These are phyloP conservation scores for Boletus barrowsii DNA, from an alignment of 768 basidiomycete species.

Conservation along the genomic window DNA sequence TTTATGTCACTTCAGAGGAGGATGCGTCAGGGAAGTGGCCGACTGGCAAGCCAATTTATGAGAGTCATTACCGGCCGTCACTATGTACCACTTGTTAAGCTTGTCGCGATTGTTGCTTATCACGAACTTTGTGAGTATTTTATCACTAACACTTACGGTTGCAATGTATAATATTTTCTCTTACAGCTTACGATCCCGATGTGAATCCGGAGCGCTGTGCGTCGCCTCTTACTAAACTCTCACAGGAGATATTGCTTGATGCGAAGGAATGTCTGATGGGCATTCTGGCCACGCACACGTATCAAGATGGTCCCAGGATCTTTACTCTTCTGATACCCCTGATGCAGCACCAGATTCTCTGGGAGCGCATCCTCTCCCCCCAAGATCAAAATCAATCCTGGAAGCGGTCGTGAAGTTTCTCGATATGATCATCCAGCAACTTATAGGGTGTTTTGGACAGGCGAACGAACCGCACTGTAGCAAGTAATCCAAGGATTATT, in stretches of 20 bases:
- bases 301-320: constrained; percentile 18
- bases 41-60: constrained; percentile 11
- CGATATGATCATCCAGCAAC: constrained; percentile 4
- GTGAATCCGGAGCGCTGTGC: not conserved
- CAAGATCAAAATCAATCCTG: no score
- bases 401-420: constrained; percentile 10
- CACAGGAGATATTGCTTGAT: constrained; percentile 1
- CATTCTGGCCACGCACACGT: constrained; percentile 8
- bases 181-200: constrained; percentile 6
- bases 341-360: constrained; percentile 15
- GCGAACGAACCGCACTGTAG: no score
- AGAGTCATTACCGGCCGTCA: constrained; percentile 8
- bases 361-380: constrained; percentile 11
- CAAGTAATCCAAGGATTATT: no score
- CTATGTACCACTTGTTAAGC: constrained; percentile 17
- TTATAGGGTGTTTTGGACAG: constrained; percentile 11
- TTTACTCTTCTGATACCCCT: constrained; percentile 20
- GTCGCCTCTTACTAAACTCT: not conserved
- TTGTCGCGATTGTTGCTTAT: constrained; percentile 21
- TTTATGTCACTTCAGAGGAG: constrained; percentile 12
- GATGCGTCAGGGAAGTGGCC: constrained; percentile 16
- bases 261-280: constrained; percentile 11
- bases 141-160: no score
- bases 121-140: constrained; percentile 17
- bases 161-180: not conserved